Evolutionary conservation across 2,329 filamentous ascomycete species (phyloP).

Genomic region (Colletotrichum coccodes): DNA sequence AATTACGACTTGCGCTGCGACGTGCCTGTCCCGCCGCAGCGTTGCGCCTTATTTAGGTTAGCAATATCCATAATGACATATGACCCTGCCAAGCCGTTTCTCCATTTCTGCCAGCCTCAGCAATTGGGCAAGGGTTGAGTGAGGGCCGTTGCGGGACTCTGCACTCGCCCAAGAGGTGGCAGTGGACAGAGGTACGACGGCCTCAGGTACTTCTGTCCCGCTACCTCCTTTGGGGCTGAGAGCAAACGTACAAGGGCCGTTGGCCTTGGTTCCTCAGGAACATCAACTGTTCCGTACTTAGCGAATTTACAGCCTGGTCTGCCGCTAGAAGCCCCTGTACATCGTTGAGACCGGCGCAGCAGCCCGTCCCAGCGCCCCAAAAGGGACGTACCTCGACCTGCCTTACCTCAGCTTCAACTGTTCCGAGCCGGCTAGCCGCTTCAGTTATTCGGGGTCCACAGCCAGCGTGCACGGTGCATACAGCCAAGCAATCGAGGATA

Average conservation of each 20-base stretch:
- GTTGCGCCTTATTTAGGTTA: slow-evolving; percentile 8
- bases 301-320: slow-evolving; percentile 18
- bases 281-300: slow-evolving; percentile 24
- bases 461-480: slow-evolving; percentile 20
- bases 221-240: slow-evolving; percentile 4
- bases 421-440: slow-evolving; percentile 3
- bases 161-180: slow-evolving; percentile 12
- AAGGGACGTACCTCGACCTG: slow-evolving; percentile 3
- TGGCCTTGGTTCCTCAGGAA: slow-evolving; percentile 5
- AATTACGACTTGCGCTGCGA: slow-evolving; percentile 21
- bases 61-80: slow-evolving; percentile 32
- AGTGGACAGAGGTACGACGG: background rate
- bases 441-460: slow-evolving; percentile 9
- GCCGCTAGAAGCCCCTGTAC: slow-evolving; percentile 22
- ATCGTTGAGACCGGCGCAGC: slow-evolving; percentile 14
- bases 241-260: background rate
- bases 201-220: background rate
- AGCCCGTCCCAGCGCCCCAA: background rate
- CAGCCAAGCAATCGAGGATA: slow-evolving; percentile 13
- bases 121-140: slow-evolving; percentile 14
- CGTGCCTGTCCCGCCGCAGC: slow-evolving; percentile 16
- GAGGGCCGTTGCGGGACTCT: slow-evolving; percentile 13
- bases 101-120: slow-evolving; percentile 21
- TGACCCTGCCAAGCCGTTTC: slow-evolving; percentile 28
- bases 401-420: slow-evolving; percentile 12